phyloP scores from a whole-genome alignment of 495 filamentous ascomycete genomes.

The Patellaria atrata region DNA sequence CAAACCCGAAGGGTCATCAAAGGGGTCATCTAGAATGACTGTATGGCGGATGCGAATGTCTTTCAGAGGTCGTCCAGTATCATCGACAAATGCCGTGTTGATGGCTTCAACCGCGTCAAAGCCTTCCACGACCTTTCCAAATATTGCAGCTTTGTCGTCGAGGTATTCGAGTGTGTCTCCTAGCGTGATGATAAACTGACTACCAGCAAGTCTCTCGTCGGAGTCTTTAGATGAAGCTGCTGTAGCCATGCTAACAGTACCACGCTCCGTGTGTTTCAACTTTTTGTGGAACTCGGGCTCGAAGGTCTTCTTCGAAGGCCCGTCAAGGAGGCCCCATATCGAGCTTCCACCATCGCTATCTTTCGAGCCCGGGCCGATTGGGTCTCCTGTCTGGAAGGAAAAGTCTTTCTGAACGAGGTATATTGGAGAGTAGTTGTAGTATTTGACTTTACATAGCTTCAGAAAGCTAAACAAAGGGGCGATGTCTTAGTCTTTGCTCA shows the following conservation, averaged over 20 bases:
- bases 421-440: slow-evolving; percentile 91
- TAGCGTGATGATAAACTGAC: slow-evolving; percentile 82
- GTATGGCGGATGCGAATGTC: slow-evolving; percentile 92
- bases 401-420: slow-evolving; percentile 81
- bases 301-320: slow-evolving; percentile 61
- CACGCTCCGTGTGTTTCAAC: slow-evolving; percentile 69
- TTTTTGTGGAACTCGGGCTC: slow-evolving; percentile 68
- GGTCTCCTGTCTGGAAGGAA: slow-evolving; percentile 90
- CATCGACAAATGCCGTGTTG: slow-evolving; percentile 75
- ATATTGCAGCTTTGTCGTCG: slow-evolving; percentile 83
- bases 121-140: slow-evolving; percentile 86
- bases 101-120: slow-evolving; percentile 89
- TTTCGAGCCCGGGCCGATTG: slow-evolving; percentile 65
- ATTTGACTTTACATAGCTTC: slow-evolving; percentile 95
- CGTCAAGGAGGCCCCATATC: slow-evolving; percentile 72
- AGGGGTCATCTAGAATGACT: slow-evolving; percentile 78
- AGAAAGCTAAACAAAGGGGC: slow-evolving; percentile 53
- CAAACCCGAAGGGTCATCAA: slow-evolving; percentile 59
- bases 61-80: slow-evolving; percentile 66
- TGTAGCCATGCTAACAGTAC: slow-evolving; percentile 91
- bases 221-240: slow-evolving; percentile 60
- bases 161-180: slow-evolving; percentile 78
- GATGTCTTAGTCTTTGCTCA: slow-evolving; percentile 37
- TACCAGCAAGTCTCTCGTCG: slow-evolving; percentile 65
- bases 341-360: slow-evolving; percentile 83